A percentile compares a stretch with the other conserved stretches of the same genome.
phyloP scores from a whole-genome alignment of 2,329 filamentous ascomycete species.

The Beauveria medogensis region DNA sequence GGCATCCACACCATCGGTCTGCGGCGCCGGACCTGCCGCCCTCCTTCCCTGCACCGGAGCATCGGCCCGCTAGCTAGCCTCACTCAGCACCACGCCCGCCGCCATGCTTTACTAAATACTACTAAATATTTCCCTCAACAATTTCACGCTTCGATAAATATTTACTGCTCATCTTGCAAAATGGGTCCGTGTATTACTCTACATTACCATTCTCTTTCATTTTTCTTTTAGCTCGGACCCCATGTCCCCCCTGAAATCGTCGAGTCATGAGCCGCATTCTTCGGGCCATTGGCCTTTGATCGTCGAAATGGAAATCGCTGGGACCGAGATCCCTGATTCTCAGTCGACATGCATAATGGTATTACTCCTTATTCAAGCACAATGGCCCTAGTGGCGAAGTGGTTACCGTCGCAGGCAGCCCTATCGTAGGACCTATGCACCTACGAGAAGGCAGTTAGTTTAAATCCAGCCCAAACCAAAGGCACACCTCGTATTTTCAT shows the following conservation, averaged over 20 bases:
- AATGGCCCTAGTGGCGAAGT: too few relatives aligned
- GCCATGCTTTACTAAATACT: not conserved
- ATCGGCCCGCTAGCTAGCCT: conserved; percentile 8
- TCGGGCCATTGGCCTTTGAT: not conserved
- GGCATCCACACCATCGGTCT: not conserved
- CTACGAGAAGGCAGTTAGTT: too few relatives aligned
- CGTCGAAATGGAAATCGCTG: too few relatives aligned
- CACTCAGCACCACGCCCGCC: not conserved
- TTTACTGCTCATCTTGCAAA: not conserved
- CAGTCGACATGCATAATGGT: not conserved
- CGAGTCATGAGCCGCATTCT: not conserved
- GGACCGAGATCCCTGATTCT: not conserved
- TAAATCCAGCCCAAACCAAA: too few relatives aligned
- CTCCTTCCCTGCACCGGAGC: not conserved
- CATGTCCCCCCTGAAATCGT: not conserved
- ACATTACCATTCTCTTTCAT: not conserved
- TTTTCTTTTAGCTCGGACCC: not conserved
- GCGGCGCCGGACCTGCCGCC: conserved; percentile 1
- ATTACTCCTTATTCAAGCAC: not conserved
- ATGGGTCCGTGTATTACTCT: not conserved
- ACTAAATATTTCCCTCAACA: conserved; percentile 3
- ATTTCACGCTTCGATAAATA: not conserved
- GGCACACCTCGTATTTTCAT: too few relatives aligned
- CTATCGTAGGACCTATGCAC: too few relatives aligned
- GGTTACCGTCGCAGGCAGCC: too few relatives aligned